Evolutionary conservation across 176 grass and related monocot genomes (phyloP), one percentile per base, ranked within the genome.

Genomic region (Saccharum spontaneum): DNA sequence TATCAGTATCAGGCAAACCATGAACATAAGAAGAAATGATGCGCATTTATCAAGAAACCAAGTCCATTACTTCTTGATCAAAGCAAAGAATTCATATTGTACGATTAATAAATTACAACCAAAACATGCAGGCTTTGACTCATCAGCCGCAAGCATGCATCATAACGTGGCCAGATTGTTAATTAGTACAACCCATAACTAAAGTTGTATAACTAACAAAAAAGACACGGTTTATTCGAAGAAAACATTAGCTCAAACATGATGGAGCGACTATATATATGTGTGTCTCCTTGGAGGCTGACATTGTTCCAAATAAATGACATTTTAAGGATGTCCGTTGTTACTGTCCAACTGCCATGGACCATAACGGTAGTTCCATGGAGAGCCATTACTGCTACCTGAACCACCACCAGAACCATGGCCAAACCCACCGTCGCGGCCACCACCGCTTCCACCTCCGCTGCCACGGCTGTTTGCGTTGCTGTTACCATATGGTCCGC

Each of bases 391-490:
- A 11, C 76, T 73, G 41, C 2, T 50, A 4, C 84, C 68, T 0
- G 67, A 38, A 10, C 84, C 76, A 10, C 20, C 68, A 13, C 84
- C 84, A 10, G 8, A 38, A 22, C 67, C 68, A 49, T 2, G 8
- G 24, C 54, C 84, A 80, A 64, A 86, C n/a, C 84, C 84, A 49
- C 68, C 76, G 16, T 86, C 2, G 1, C 18, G 55, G 44, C 84
- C 84, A 46, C 55, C 41, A 3, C 28, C 84, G 0, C 31, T 13
- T 24, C 67, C 84, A 14, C 67, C 68, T 20, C 84, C 84, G 1
- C 14, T 9, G 1, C 76, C 84, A 12, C 22, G 40, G 14, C 76
- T 80, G 5, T 22, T 30, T 0, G 76, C 68, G 2, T 6, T 28
- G 76, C 5, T 64, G 0, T 15, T 49, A 9, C 54, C 54, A n/a